Base-by-base conservation (phyloP, 768 basidiomycete genomes). In the Pulveroboletus sp. region DNA sequence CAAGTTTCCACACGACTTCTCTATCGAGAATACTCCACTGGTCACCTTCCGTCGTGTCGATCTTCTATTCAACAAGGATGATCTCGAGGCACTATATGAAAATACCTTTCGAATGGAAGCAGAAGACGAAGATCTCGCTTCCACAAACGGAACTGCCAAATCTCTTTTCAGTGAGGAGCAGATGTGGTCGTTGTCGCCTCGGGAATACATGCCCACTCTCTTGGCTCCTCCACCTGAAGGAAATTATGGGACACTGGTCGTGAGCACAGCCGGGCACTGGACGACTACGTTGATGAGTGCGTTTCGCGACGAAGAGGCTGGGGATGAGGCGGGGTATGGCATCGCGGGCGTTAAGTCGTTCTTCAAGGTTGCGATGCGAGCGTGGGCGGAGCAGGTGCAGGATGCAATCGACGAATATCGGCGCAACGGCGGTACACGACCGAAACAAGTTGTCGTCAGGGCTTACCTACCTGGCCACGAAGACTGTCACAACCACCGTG, bases 261-360 rank as follows among this genome's bases (percentile, higher is more conserved):
- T 79, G 26, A 82, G 75, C 64, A 86, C 84, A 0, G 85, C 69
- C 4, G 84, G 83, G 0, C 85, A 86, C 61, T 86, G 85, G 85
- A 85, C 82, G 2, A 77, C 78, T 5, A 76, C 73, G 0, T 57
- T 81, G 21, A 76, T 86, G 60, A 61, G 64, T 7, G 76, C 71
- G 3, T 71, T 73, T 46, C 63, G 61, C 8, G 64, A 74, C 47
- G 62, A 70, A 6, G 57, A 48, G 1, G 61, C 49, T 1, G 66
- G 66, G 8, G 58, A 64, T 0, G 52, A 64, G 24, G 69, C 67
- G 1, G 76, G 76, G 14, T 69, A 71, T 17, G 82, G 81, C 2
- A 79, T 83, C 47, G 71, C 74, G 15, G 71, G 72, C 5, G 73
- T 86, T n/a, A 58, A 83, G 33, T 62, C 70, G 21, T 79, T 86